These are phyloP conservation scores for Syncephalastrum sp. DNA, from an alignment of 371 early-diverging fungal species.

Conservation along the genomic window DNA sequence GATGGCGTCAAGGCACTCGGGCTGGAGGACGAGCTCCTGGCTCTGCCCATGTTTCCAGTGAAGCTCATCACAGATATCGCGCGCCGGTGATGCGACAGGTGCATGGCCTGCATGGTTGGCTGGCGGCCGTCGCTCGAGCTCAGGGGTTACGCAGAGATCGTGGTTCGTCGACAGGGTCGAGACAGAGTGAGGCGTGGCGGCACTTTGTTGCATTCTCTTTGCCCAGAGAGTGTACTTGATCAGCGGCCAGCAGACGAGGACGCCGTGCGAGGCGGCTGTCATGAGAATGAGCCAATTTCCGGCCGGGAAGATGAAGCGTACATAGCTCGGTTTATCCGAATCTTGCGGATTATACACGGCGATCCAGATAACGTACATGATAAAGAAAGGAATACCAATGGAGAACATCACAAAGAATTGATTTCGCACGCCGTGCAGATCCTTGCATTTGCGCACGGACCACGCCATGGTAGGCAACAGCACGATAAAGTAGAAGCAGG, in stretches of 20 bases:
- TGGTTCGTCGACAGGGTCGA: too few species aligned
- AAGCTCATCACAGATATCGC: too few species aligned
- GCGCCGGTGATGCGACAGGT: too few species aligned
- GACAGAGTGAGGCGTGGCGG: too few species aligned
- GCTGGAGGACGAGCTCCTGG: background rate
- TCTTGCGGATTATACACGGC: background rate
- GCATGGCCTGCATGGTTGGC: too few species aligned
- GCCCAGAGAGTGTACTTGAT: too few species aligned
- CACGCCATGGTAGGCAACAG: constrained; percentile 26
- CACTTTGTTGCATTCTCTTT: too few species aligned
- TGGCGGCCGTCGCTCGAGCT: background rate
- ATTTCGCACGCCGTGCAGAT: constrained; percentile 34
- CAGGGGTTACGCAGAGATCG: background rate
- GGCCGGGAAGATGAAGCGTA: constrained; percentile 3
- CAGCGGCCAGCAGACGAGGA: too few species aligned
- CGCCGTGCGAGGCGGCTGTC: constrained; percentile 1
- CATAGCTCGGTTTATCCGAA: background rate
- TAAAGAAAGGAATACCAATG: constrained; percentile 26
- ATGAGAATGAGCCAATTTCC: constrained; percentile 10
- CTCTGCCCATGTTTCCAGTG: too few species aligned
- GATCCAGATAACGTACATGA: constrained; percentile 27
- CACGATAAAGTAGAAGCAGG: constrained; percentile 17
- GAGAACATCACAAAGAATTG: constrained; percentile 22
- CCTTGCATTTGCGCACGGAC: constrained; percentile 18
- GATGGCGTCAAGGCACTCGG: constrained; percentile 17